Base-by-base conservation (phyloP, 805 yeast species). In the Debaryomyces tyrocola region DNA sequence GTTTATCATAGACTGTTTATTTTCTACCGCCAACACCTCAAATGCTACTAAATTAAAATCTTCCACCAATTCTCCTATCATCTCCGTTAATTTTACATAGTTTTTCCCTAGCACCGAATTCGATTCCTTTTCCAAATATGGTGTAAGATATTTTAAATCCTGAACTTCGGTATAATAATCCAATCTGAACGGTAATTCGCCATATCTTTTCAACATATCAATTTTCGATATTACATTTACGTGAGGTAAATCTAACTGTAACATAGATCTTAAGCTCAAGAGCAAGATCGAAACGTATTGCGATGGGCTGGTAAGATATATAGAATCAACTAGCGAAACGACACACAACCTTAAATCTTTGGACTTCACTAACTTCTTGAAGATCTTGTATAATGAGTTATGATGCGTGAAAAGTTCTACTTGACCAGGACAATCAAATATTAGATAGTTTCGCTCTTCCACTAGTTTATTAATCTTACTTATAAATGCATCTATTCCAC, bases 341-440 rank as follows among this genome's bases (percentile, higher is more conserved):
- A 92, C 97, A 54, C 92, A 85, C 6, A 87, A 63, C 43, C 98
- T 73, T 56, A 89, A 77, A 50, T 83, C 90, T 42, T 82, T 82
- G 10, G 42, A 35, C 48, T 82, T 84, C 1, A 57, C 55, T 38
- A 94, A 68, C 40, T 63, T 74, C 50, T 78, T 77, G 65, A 91
- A 88, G 4, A 94, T 85, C 43, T 73, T 73, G 36, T 75, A 77
- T 37, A 95, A 69, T 0, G 96, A 83, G 0, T 84, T 78, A 57
- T 89, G 96, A 59, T 88, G 95, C 2, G 99, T 94, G 67, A 88
- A 94, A 12, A 94, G 76, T 63, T 94, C 99, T 1, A 90, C 94
- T 63, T 94, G 99, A 1, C 99, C 99, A 1, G 97, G 97, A 59
- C 96, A 88, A 64, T 90, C 97, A 67, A 90, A 87, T 4, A 90